Conservation (phyloP, 176 grass and related monocot species). For the Paspalum notatum region DNA sequence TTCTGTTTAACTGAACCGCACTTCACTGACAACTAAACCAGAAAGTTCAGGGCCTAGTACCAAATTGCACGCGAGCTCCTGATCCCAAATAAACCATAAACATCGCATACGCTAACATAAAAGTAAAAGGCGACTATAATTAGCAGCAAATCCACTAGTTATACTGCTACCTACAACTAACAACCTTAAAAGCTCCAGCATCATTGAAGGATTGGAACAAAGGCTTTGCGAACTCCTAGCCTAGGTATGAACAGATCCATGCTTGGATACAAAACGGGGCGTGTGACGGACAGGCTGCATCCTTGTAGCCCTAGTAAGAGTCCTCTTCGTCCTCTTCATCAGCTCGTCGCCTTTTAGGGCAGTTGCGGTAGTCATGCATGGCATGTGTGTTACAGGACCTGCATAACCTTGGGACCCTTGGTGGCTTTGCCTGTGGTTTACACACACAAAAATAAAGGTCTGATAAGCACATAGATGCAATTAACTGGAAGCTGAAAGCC, state of each 20-base stretch:
- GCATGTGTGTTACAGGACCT: neutral
- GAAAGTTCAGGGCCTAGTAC: neutral
- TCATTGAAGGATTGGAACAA: no score
- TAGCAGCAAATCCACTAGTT: constrained; percentile 4
- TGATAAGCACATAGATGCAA: neutral
- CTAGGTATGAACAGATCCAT: neutral
- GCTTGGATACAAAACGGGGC: neutral
- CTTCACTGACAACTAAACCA: neutral
- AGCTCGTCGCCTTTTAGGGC: neutral
- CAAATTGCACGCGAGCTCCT: neutral
- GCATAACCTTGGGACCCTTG: constrained; percentile 12
- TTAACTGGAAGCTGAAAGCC: neutral
- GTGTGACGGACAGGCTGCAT: neutral
- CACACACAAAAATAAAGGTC: neutral
- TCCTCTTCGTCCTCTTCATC: constrained; percentile 2
- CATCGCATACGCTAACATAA: neutral
- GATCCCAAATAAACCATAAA: neutral
- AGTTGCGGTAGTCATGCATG: constrained; percentile 30
- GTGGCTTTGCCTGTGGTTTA: constrained; percentile 24
- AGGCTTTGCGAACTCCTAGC: neutral
- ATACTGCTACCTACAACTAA: neutral
- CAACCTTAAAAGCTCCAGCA: neutral
- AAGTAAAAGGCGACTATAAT: neutral
- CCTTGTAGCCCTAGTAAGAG: neutral
- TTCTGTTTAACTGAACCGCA: neutral